Percentiles rank a stretch among this genome's conserved stretches.
phyloP scores from a whole-genome alignment of 768 basidiomycete species.

The Termitomyces sp. region DNA sequence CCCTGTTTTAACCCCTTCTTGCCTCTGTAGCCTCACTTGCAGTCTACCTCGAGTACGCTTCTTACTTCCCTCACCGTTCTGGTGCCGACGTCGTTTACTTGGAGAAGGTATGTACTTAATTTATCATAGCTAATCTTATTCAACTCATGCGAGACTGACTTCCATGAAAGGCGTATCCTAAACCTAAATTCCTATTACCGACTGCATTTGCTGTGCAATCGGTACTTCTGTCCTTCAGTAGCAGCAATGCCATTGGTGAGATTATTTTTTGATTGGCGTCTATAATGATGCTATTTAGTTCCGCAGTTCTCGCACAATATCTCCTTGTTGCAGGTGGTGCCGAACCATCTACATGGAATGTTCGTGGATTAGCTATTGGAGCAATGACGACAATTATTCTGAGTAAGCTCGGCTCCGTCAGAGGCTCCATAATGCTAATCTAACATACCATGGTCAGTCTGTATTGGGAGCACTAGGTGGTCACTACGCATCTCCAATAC shows the following conservation, averaged over 20 bases:
- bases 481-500: slow-evolving; percentile 29
- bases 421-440: neutral
- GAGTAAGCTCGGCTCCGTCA: slow-evolving; percentile 1
- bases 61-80: slow-evolving; percentile 43
- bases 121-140: neutral
- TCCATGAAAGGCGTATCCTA: slow-evolving; percentile 31
- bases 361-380: slow-evolving; percentile 29
- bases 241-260: slow-evolving; percentile 32
- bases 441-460: slow-evolving; percentile 16
- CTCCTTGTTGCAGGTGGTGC: slow-evolving; percentile 26
- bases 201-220: slow-evolving; percentile 37
- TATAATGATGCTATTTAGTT: neutral
- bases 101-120: slow-evolving; percentile 29
- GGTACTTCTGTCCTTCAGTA: slow-evolving; percentile 29
- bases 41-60: slow-evolving; percentile 39
- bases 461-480: slow-evolving; percentile 30
- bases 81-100: slow-evolving; percentile 45
- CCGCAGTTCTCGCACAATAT: slow-evolving; percentile 28
- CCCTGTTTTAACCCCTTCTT: neutral
- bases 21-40: slow-evolving; percentile 22
- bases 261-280: neutral
- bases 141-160: neutral
- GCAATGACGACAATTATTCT: slow-evolving; percentile 24
- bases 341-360: slow-evolving; percentile 24
- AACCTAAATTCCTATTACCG: slow-evolving; percentile 36